A percentile compares a stretch with the other conserved stretches of the same genome.
These are phyloP conservation scores for Chytriomyces sp. DNA, from an alignment of 192 early-diverging fungal species.

Conservation along the genomic window DNA sequence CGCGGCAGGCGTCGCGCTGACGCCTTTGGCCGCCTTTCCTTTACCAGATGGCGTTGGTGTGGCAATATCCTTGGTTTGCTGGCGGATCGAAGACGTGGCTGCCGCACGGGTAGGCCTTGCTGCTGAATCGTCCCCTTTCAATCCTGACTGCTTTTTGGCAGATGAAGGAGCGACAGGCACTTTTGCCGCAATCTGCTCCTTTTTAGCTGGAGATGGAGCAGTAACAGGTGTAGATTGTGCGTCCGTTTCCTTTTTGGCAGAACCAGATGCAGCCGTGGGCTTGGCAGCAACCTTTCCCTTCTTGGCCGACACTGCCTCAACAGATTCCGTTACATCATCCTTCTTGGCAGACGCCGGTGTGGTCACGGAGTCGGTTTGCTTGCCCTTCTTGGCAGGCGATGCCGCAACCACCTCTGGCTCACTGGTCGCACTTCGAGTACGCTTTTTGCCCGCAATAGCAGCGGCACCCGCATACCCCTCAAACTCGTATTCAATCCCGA, in stretches of 20 bases:
- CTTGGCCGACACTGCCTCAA: neutral
- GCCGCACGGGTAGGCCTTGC: too few relatives aligned
- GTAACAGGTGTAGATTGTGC: neutral
- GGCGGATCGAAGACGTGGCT: too few relatives aligned
- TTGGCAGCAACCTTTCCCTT: too few relatives aligned
- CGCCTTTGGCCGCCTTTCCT: too few relatives aligned
- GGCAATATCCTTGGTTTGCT: too few relatives aligned
- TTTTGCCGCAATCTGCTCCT: too few relatives aligned
- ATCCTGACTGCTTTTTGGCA: too few relatives aligned
- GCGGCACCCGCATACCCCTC: slow-evolving; percentile 55
- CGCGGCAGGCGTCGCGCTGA: too few relatives aligned
- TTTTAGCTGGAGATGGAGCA: neutral
- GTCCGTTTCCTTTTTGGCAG: neutral
- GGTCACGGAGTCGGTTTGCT: neutral
- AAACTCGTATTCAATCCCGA: slow-evolving; percentile 90
- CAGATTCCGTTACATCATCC: neutral
- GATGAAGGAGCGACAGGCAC: too few relatives aligned
- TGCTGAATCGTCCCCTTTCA: too few relatives aligned
- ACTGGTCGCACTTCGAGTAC: neutral
- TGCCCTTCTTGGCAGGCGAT: neutral
- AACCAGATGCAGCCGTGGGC: too few relatives aligned
- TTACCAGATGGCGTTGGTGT: too few relatives aligned
- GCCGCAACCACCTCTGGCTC: neutral
- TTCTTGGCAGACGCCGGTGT: neutral
- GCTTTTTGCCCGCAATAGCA: neutral